A percentile compares a stretch with the other conserved stretches of the same genome.
These are phyloP conservation scores for Sesbania bispinosa DNA, from an alignment of 306 rosid genomes.

Conservation along the genomic window DNA sequence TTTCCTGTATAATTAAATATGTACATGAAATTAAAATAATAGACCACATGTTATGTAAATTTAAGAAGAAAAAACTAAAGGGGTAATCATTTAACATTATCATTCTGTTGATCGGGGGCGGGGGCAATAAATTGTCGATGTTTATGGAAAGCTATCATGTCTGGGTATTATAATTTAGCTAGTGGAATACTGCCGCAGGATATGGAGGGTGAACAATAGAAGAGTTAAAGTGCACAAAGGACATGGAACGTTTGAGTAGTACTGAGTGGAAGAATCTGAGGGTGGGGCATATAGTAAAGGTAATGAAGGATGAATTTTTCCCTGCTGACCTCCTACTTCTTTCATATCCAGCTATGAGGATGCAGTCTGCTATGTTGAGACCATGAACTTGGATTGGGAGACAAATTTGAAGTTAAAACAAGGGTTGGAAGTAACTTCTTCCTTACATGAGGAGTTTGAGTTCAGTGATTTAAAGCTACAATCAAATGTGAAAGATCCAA, in stretches of 20 bases:
- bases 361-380: slow-evolving; percentile 91
- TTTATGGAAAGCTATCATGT: not conserved
- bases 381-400: slow-evolving; percentile 98
- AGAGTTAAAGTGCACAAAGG: slow-evolving; percentile 62
- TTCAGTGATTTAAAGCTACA: slow-evolving; percentile 52
- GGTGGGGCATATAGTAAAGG: slow-evolving; percentile 86
- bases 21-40: not conserved
- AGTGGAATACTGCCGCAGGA: slow-evolving; percentile 50
- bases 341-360: slow-evolving; percentile 88
- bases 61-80: not conserved
- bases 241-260: slow-evolving; percentile 53
- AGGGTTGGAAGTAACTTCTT: slow-evolving; percentile 75
- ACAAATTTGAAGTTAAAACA: slow-evolving; percentile 89
- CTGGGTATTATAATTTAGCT: slow-evolving; percentile 8
- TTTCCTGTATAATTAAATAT: not conserved
- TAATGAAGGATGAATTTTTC: slow-evolving; percentile 81
- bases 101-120: no score
- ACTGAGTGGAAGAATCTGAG: slow-evolving; percentile 80
- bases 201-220: slow-evolving; percentile 74
- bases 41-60: not conserved
- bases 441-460: slow-evolving; percentile 46
- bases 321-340: slow-evolving; percentile 90
- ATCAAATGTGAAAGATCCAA: slow-evolving; percentile 92
- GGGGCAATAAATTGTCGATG: not conserved
- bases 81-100: not conserved